These are phyloP conservation scores for Lasiodiplodia sp. DNA, from an alignment of 2,329 filamentous ascomycete genomes.

Conservation along the genomic window DNA sequence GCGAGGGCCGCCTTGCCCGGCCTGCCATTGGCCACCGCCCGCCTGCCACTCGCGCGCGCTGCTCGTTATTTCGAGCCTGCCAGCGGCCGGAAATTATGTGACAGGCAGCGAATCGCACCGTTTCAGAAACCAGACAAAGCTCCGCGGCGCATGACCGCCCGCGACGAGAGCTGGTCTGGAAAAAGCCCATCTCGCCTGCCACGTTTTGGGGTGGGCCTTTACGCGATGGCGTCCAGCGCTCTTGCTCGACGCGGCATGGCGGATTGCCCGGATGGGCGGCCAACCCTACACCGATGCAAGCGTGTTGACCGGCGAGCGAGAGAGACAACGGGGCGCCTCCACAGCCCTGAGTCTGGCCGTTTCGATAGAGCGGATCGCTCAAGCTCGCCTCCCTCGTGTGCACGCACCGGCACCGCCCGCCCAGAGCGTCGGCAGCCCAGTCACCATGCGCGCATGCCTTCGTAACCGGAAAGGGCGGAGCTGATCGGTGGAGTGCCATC, in stretches of 20 bases:
- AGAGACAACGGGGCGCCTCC: constrained; percentile 9
- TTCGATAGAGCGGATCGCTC: constrained; percentile 6
- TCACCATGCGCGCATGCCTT: constrained; percentile 1
- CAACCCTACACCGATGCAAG: constrained; percentile 1
- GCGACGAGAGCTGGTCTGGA: neutral
- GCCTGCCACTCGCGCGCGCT: neutral
- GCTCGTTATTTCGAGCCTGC: neutral
- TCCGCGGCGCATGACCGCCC: neutral
- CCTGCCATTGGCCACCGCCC: neutral
- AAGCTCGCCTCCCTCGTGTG: constrained; percentile 1
- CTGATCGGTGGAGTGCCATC: constrained; percentile 3
- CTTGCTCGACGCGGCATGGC: neutral
- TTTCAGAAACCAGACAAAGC: constrained; percentile 2
- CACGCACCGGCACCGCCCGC: neutral
- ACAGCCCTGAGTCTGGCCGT: constrained; percentile 7
- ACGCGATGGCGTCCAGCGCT: neutral
- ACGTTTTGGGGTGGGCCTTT: constrained; percentile 9
- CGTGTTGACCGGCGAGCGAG: constrained; percentile 1
- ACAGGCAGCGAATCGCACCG: neutral
- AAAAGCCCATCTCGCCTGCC: constrained; percentile 3
- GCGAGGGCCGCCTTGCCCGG: constrained; percentile 9
- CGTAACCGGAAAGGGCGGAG: constrained; percentile 11
- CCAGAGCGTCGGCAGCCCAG: constrained; percentile 1
- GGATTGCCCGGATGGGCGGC: constrained; percentile 1
- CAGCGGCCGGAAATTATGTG: neutral